A percentile compares a stretch with the other conserved stretches of the same genome.
Conservation (phyloP, 2,329 filamentous ascomycete species). For the Fusarium liriodendri region DNA sequence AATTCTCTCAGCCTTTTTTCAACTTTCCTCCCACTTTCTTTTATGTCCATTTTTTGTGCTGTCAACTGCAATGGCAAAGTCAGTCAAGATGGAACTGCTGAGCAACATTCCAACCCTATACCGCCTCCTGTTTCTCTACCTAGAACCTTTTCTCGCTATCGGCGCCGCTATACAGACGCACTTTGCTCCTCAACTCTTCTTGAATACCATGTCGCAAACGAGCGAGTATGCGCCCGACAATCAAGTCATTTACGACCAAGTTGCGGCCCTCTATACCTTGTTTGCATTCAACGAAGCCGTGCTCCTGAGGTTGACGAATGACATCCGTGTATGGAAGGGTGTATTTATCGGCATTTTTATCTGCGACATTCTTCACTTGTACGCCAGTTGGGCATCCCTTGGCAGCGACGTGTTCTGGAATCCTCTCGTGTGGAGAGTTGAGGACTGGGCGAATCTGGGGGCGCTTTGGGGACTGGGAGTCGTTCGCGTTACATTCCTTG, state of each 20-base stretch:
- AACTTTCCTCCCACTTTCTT: too few species aligned
- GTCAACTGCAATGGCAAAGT: background rate
- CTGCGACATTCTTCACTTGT: conserved; percentile 29
- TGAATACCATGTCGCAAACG: conserved; percentile 24
- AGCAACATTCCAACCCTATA: conserved; percentile 20
- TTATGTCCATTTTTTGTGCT: background rate
- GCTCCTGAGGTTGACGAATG: conserved; percentile 17
- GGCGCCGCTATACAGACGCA: conserved; percentile 6
- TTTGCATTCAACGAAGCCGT: conserved; percentile 36
- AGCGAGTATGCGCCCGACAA: conserved; percentile 29
- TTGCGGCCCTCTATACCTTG: conserved; percentile 28
- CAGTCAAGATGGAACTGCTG: background rate
- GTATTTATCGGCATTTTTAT: conserved; percentile 18
- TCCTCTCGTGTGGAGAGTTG: conserved; percentile 14
- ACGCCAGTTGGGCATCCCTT: conserved; percentile 22
- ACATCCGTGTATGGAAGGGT: conserved; percentile 21
- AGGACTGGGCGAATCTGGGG: conserved; percentile 36
- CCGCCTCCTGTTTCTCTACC: conserved; percentile 27
- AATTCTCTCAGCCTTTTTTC: too few species aligned
- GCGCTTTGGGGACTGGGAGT: conserved; percentile 28
- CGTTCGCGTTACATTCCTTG: conserved; percentile 27
- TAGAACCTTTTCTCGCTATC: conserved; percentile 23
- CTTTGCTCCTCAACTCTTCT: conserved; percentile 4
- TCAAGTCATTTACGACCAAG: conserved; percentile 29
- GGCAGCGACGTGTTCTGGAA: conserved; percentile 24